Evolutionary conservation across 208 protist genomes (phyloP), one percentile per base, ranked within the genome.

Genomic region (Acanthamoeba lenticulata): DNA sequence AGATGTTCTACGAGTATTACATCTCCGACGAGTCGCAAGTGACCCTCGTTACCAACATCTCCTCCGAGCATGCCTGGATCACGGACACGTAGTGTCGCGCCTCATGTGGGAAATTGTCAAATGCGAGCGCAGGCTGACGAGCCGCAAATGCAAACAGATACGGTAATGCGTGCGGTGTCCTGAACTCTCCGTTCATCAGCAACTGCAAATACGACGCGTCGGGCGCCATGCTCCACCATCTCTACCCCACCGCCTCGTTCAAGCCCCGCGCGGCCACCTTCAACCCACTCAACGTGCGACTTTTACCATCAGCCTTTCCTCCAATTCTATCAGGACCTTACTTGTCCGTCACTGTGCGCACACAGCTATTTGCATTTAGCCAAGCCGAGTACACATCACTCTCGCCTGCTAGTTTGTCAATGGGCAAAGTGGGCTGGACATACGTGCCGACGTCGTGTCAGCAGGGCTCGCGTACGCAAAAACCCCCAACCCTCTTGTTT

Each of bases 1-100:
- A 85, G 74, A 85, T 85, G 74, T 85, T 57, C 32, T 85, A 85
- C 32, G 74, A 85, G 44, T 85, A 85, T 29, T 85, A 85, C 44
- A 55, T 85, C 38, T 27, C 21, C 29, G 74, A 85, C 29, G 42
- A 85, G 13, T 47, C 38, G 38, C 44, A 55, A 21, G 74, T 85
- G 74, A 85, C 38, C 21, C 27, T 85, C n/a, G 74, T 85, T 19
- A 57, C 74, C 5, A 85, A 85, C 44, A 42, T 85, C 2, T 85
- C 74, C n/a, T 17, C 74, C 21, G 74, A 85, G 42, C 74, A 85
- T 29, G 29, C 74, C 0, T 85, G 74, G 74, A 40, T 85, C 74
- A 45, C 74, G 5, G 44, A 85, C 74, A 57, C 7, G 74, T 85
- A 45, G 17, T 11, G 65, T 74, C 34, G 32, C 9, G n/a, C 29